Base-by-base conservation (phyloP, 2,329 filamentous ascomycete species). In the Elsinoe batatas region DNA sequence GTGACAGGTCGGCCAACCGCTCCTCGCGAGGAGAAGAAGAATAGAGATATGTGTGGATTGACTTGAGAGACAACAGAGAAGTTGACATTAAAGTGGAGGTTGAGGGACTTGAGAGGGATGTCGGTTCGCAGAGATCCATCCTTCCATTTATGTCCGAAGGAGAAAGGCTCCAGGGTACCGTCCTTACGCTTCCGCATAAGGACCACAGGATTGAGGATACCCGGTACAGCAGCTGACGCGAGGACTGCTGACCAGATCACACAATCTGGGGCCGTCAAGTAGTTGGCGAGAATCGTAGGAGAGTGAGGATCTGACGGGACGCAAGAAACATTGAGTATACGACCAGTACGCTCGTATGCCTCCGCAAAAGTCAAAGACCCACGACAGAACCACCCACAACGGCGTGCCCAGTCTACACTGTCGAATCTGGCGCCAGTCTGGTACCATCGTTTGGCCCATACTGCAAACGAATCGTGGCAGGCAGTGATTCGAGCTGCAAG, bases 131-230 rank as follows among this genome's bases (percentile, higher is more conserved):
- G 74, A 62, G 87, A 93, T 54, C 93, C 93, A 68, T 98, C 93
- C 71, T 98, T 98, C 93, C 93, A 98, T 72, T 97, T 97, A 75
- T 97, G 91, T 0, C 93, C 93, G 67, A 98, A 98, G 0, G 88
- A 94, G 70, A 95, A 98, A 0, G 93, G 93, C 0, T 83, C 82
- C 3, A 98, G 76, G 1, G 77, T 83, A 1, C 90, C 91, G 58
- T 90, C 81, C 15, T 78, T 76, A 54, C 80, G 87, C 73, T 95
- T 95, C 76, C 83, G 83, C 84, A 95, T 88, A 6, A 98, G 81
- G 1, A 98, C 91, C 2, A 94, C 88, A 0, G 93, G 93, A 65
- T 97, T 97, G 35, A 97, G 75, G 57, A 98, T 97, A 1, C 93
- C 93, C 0, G 93, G 93, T 0, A 98, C 93, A 3, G 93, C 93